Evolutionary conservation across 345 rosid genomes (phyloP), one percentile per base, ranked within the genome.

Genomic region (Pugionium dolabratum): DNA sequence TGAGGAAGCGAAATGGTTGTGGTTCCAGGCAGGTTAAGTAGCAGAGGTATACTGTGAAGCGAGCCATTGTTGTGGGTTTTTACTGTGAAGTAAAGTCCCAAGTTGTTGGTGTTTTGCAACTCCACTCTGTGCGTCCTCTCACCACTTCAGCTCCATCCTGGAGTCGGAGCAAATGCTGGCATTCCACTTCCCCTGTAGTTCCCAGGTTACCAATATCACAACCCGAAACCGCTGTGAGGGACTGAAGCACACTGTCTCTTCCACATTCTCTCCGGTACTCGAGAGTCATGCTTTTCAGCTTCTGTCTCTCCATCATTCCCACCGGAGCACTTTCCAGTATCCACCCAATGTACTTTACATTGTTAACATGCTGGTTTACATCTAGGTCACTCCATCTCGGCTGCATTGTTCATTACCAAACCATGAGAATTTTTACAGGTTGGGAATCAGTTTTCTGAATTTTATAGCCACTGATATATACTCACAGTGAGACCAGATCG

Each of bases 201-300:
- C 56, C 91, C 34, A 78, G 59, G 41, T 61, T 74, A 9, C 87
- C 85, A 0, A 73, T 33, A 28, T 72, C 82, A 3, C 75, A 32
- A 4, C 79, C 85, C 0, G 96, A 78, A 49, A 86, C 82, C 1
- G 96, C 73, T 9, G 96, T 85, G 34, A 95, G 82, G 29, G 99
- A 95, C 85, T 89, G 91, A 71, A 95, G 89, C 63, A 89, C 87
- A 25, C 87, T 84, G 85, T 91, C 96, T 79, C 68, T 87, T 27
- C 95, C 98, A 10, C 99, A 95, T 77, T 95, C 99, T 83, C 96
- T 87, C 70, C 96, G 76, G 41, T 95, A 95, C 81, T 95, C 99
- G 67, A 95, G 69, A 7, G 95, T 86, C 78, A 95, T 69, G 74
- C 88, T 65, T 6, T 82, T 76, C 44, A 95, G 98, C 81, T 87